Evolutionary conservation across 305 asterid genomes (phyloP), one percentile per base, ranked within the genome.

Genomic region (Fraxinus velutina): DNA sequence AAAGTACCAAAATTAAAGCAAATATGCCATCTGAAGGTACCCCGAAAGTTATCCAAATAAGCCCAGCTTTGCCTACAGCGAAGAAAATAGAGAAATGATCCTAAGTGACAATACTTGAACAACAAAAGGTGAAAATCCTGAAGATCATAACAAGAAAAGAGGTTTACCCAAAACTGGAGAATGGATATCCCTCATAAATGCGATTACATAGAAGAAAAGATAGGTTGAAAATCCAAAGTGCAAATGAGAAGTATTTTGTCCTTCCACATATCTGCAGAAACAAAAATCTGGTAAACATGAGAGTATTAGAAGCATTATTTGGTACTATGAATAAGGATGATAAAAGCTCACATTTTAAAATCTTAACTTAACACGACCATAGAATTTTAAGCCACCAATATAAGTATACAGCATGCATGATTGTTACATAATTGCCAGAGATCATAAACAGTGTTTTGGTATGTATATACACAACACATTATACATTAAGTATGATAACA

Each of bases 1-100:
- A 36, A 74, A 24, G 70, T 94, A 96, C 99, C 99, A 86, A 96
- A 96, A 83, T 96, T 96, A 85, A 96, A 96, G 92, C 98, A 94
- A 87, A 94, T 93, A 74, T 96, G 98, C 98, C 99, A 96, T 90
- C 99, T 93, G 89, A 96, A 94, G 82, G 97, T 90, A 47, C 99
- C 99, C 6, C 98, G 93, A 70, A 87, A 90, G 50, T 90, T 86
- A 86, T 96, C 99, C 94, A 96, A 85, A 83, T 86, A 93, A 78
- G 93, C 95, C 92, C 93, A 90, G 76, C 76, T 87, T 70, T 85
- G 86, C 88, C 99, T 94, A 74, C 80, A 84, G 66, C 88, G 84
- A 68, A 79, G 75, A 75, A 84, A 84, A 85, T 52, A 83, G 75
- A 79, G 73, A 78, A 52, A 50, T 13, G 27, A 39, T 42, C 76